phyloP scores from a whole-genome alignment of 768 basidiomycete species.

The Tylopilus rubrobrunneus region DNA sequence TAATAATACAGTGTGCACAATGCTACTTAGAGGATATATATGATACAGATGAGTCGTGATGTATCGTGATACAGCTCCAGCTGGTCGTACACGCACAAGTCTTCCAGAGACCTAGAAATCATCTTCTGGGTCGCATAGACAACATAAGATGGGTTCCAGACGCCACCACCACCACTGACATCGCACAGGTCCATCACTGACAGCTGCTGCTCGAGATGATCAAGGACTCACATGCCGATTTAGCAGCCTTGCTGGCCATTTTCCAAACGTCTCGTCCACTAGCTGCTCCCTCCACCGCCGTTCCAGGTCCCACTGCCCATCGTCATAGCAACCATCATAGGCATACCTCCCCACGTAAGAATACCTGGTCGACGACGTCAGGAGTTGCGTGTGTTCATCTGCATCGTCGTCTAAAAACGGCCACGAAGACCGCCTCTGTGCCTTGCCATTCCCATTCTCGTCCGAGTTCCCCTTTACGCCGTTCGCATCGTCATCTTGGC shows the following conservation, averaged over 20 bases:
- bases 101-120: conserved; percentile 19
- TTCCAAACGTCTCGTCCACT: conserved; percentile 56
- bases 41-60: conserved; percentile 10
- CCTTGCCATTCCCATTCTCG: background rate
- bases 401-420: conserved; percentile 12
- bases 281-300: conserved; percentile 38
- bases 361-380: conserved; percentile 20
- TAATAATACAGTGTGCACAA: background rate
- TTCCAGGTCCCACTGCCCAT: conserved; percentile 34
- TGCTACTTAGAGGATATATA: conserved; percentile 9
- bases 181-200: background rate
- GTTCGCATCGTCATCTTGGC: background rate
- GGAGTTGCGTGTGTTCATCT: conserved; percentile 40
- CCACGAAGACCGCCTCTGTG: conserved; percentile 7
- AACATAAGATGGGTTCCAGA: conserved; percentile 59
- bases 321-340: conserved; percentile 13
- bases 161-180: conserved; percentile 85
- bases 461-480: background rate
- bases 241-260: conserved; percentile 65
- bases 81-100: background rate
- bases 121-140: conserved; percentile 58
- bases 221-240: conserved; percentile 58
- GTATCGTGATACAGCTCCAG: background rate
- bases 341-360: conserved; percentile 21
- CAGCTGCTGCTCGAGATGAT: background rate